phyloP scores from a whole-genome alignment of 2,329 filamentous ascomycete genomes.

The Ceratocystis harringtonii region DNA sequence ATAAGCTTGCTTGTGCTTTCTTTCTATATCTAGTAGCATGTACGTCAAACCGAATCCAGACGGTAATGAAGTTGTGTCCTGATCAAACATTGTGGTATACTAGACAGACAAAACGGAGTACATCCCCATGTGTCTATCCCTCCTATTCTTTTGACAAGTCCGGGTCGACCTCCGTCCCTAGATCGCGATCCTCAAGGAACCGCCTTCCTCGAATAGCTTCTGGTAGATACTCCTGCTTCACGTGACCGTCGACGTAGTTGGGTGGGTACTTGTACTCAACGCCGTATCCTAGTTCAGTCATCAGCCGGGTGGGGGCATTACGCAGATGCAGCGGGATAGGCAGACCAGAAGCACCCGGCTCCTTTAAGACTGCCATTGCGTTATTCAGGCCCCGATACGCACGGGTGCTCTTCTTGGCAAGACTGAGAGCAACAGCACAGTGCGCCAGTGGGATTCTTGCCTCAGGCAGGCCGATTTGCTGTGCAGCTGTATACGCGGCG shows the following conservation, averaged over 20 bases:
- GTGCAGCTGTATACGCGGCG: slow-evolving; percentile 69
- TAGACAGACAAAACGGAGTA: background rate
- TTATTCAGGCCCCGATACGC: slow-evolving; percentile 72
- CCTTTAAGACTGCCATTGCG: slow-evolving; percentile 60
- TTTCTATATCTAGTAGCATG: background rate
- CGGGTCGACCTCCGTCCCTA: slow-evolving; percentile 65
- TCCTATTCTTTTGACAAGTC: slow-evolving; percentile 35
- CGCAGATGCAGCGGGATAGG: slow-evolving; percentile 77
- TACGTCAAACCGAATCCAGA: too few species aligned
- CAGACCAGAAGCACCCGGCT: slow-evolving; percentile 68
- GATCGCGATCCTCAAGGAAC: slow-evolving; percentile 67
- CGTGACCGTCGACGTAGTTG: slow-evolving; percentile 66
- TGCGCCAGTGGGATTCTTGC: slow-evolving; percentile 86
- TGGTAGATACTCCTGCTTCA: slow-evolving; percentile 83
- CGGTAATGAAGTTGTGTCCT: too few species aligned
- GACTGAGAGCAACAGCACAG: slow-evolving; percentile 62
- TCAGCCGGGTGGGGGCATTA: slow-evolving; percentile 81
- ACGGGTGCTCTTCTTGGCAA: slow-evolving; percentile 74
- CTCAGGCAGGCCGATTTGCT: slow-evolving; percentile 92
- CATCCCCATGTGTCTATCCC: background rate
- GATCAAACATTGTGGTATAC: too few species aligned
- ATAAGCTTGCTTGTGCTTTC: background rate
- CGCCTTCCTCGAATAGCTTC: slow-evolving; percentile 51
- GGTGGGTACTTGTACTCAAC: slow-evolving; percentile 95
- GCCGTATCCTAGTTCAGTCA: slow-evolving; percentile 86